A percentile compares a stretch with the other conserved stretches of the same genome.
These are phyloP conservation scores for Hansenula sp. DNA, from an alignment of 1,139 yeast species.

Conservation along the genomic window DNA sequence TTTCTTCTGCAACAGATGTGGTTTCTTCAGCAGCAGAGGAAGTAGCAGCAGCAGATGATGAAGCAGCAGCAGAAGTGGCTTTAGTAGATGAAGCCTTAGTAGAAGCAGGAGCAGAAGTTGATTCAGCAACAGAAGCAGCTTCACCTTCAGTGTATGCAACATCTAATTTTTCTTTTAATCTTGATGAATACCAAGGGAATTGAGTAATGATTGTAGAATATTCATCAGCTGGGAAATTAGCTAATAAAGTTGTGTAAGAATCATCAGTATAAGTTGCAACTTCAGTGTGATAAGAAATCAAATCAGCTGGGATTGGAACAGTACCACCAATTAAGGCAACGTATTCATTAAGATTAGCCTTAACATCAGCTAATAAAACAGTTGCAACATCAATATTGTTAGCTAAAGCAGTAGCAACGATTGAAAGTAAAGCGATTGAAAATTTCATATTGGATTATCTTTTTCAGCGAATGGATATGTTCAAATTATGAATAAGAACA, in stretches of 20 bases:
- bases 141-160: background rate
- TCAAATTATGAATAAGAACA: no score
- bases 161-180: constrained; percentile 21
- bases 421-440: background rate
- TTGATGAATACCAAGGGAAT: constrained; percentile 36
- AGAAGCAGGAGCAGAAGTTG: constrained; percentile 19
- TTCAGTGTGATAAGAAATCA: constrained; percentile 20
- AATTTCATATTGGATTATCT: background rate
- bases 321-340: background rate
- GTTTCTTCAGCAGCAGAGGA: constrained; percentile 6
- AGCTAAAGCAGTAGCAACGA: background rate
- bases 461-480: no score
- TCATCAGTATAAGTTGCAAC: constrained; percentile 33
- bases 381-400: background rate
- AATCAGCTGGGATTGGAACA: background rate
- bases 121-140: constrained; percentile 19
- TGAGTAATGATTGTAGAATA: constrained; percentile 27
- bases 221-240: constrained; percentile 18
- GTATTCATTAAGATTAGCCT: background rate
- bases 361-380: background rate
- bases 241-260: constrained; percentile 30
- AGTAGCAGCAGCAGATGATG: constrained; percentile 5
- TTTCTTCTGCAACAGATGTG: no score
- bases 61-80: constrained; percentile 12
- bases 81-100: constrained; percentile 19